phyloP scores from a whole-genome alignment of 2,329 filamentous ascomycete genomes.

The Aspergillus spinulosporus region DNA sequence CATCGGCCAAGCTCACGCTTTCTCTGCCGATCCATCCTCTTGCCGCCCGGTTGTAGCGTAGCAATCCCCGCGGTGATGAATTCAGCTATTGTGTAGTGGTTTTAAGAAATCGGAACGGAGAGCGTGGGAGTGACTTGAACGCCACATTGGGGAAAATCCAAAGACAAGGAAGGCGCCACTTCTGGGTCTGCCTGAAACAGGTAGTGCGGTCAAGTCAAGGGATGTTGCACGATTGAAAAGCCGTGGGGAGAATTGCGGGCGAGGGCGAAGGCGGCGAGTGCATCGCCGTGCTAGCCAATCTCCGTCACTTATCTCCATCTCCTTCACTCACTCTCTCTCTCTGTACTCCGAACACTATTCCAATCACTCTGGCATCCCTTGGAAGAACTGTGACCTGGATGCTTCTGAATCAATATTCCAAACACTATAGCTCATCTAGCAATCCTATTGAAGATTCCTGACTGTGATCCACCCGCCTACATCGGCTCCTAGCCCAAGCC shows the following conservation, averaged over 20 bases:
- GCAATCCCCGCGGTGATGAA: constrained; percentile 20
- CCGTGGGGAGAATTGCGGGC: constrained; percentile 14
- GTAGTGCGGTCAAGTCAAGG: constrained; percentile 7
- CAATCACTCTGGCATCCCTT: not conserved
- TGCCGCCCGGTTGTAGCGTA: constrained; percentile 21
- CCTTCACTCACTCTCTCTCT: not conserved
- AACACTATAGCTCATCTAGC: too few relatives aligned
- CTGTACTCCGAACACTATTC: too few relatives aligned
- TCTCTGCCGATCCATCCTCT: constrained; percentile 51
- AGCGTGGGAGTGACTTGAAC: constrained; percentile 37
- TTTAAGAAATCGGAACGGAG: constrained; percentile 39
- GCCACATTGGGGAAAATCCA: constrained; percentile 39
- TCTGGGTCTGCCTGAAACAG: constrained; percentile 11
- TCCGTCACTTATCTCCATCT: not conserved
- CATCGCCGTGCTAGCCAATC: not conserved
- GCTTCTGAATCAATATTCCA: not conserved
- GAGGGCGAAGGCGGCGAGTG: constrained; percentile 16
- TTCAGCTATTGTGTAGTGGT: constrained; percentile 38
- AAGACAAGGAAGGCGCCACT: constrained; percentile 17
- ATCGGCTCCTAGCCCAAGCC: not conserved
- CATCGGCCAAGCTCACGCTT: constrained; percentile 43
- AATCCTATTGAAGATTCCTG: too few relatives aligned
- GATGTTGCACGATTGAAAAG: constrained; percentile 16
- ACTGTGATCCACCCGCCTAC: too few relatives aligned
- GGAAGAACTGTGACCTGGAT: not conserved